Evolutionary conservation across 2,329 filamentous ascomycete species (phyloP), one percentile per base, ranked within the genome.

Genomic region (Ilyonectria mors-panacis): DNA sequence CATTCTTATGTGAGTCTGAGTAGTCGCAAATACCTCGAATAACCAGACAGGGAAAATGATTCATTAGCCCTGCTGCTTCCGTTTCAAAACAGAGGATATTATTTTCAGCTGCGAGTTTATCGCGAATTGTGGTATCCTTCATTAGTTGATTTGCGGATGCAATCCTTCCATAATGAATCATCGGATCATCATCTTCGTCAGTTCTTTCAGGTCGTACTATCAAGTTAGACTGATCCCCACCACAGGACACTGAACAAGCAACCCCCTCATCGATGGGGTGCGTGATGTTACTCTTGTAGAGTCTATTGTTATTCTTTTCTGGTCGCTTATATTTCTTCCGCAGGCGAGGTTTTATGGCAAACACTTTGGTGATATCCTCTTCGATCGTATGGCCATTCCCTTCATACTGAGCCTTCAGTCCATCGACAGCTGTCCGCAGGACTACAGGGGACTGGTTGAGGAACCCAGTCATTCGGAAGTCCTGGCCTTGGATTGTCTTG

Each of bases 21-120:
- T 81, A 83, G 50, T 81, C 77, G 39, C 77, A 82, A 3, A 82
- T 80, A 0, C 81, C 80, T 6, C 79, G 73, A 28, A 83, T 78
- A 0, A 78, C 72, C 78, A 66, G 54, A 28, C 54, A 45, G 5
- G 54, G 54, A 19, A 53, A 53, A 4, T 66, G 59, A 10, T 69
- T 50, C 45, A 66, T 67, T 2, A 76, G 6, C 73, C 78, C 51
- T 9, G 30, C 8, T 33, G 30, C 75, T 39, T 70, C 50, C 59
- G 50, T 60, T 8, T 56, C 48, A 15, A 51, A 51, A 7, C 48
- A 51, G 3, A 51, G 17, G 9, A 51, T 17, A 5, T 19, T 7
- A n/a, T 17, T 8, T n/a, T 42, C 39, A n/a, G 6, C 5, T 10
- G 26, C 17, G 8, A 42, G 17, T 17, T 6, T 30, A 17, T 21